Base-by-base conservation (phyloP, 2,329 filamentous ascomycete species). In the Paecilomyces variotii region DNA sequence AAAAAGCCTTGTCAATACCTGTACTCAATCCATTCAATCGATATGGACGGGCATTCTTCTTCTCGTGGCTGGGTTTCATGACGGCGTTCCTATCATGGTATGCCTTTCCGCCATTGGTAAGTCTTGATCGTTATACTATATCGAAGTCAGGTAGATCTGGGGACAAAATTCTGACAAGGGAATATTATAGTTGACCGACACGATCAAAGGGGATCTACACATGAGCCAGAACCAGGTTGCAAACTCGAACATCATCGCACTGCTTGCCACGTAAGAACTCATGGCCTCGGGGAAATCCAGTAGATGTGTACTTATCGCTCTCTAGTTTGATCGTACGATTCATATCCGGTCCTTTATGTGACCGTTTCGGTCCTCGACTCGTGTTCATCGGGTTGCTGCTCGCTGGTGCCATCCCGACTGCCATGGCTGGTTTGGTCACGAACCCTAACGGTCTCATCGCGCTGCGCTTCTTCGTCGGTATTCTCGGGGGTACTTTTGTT, bases 31-130 rank as follows among this genome's bases (percentile, higher is more conserved):
- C 87, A 0, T 70, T 92, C 66, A 82, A 95, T 72, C 78, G 86
- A 65, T 91, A 96, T 78, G 91, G 91, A 39, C 83, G 91, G 5
- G 91, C 94, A 0, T 96, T 95, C 75, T 91, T 92, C 79, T 96
- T 96, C 77, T 89, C 88, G 1, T 94, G 89, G 86, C 82, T 91
- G 54, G 89, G 89, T 1, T 94, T 94, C 74, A 86, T 94, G 82
- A 83, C 93, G 56, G 88, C 89, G 6, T 96, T 96, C 75, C 90
- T 90, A 82, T 91, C 90, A 10, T 96, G 83, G 83, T 96, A 95
- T 78, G 89, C 91, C 1, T 96, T 96, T 74, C 90, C 91, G 63
- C 91, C 91, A 65, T 78, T 94, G 70, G 86, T 90, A 80, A 76
- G 82, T 73, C 39, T 39, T 45, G 2, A 32, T 2, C 12, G 24